Evolutionary conservation across 768 basidiomycete genomes (phyloP), one percentile per base, ranked within the genome.

Genomic region (Coprinopsis sp.): DNA sequence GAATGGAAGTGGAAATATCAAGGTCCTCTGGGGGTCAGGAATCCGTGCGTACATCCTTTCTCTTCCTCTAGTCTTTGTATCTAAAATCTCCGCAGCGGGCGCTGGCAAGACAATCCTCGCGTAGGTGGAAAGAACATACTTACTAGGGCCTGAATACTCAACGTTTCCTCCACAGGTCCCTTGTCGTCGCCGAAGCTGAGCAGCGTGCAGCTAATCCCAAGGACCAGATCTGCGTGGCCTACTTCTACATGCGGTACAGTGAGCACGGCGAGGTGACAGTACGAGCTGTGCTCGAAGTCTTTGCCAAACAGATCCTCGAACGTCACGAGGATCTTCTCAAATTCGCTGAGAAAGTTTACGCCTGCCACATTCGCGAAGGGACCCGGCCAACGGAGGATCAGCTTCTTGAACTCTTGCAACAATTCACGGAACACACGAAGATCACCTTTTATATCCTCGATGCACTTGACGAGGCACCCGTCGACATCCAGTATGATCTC

Each of bases 21-120:
- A n/a, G n/a, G n/a, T n/a, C n/a, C n/a, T 36, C 14, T 46, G 44
- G 44, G 31, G 33, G 7, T 36, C 33, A 8, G 44, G 33, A 21
- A 46, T 46, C 21, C 44, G 44, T 46, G 24, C n/a, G 40, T 28
- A 4, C 5, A 12, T 24, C 25, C 27, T 23, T 12, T 19, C 21
- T 19, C 7, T 37, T 7, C 21, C 16, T 8, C 8, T 12, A 28
- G 25, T 30, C 19, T 12, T 18, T 27, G 4, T 43, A 11, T 24
- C n/a, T 30, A 28, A 5, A 6, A 5, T 22, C 16, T 3, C 6
- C 16, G 11, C 13, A 21, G 43, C 43, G 14, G 43, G 4, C 13
- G 27, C 27, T 21, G 28, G 16, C 12, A 28, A 33, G 31, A 33
- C 43, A 19, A n/a, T n/a, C n/a, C n/a, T n/a, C n/a, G n/a, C n/a